Conservation (phyloP, 2,329 filamentous ascomycete species). For the Fusarium sp. region DNA sequence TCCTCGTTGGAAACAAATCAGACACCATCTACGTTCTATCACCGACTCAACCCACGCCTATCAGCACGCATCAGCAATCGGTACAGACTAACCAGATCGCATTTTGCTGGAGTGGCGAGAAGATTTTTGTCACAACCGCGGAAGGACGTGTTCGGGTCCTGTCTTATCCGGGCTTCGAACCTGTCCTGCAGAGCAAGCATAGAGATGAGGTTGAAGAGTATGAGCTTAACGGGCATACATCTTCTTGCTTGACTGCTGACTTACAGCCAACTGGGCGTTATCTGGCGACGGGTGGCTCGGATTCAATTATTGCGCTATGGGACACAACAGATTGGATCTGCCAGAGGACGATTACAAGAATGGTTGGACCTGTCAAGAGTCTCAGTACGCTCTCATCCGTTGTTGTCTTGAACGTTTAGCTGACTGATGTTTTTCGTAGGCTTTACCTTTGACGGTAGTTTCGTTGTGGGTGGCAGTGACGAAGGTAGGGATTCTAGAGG, state of each 20-base stretch:
- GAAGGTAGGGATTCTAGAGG: constrained; percentile 63
- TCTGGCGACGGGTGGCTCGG: constrained; percentile 80
- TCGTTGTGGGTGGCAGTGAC: constrained; percentile 79
- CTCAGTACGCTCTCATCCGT: constrained; percentile 65
- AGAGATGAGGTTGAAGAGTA: constrained; percentile 65
- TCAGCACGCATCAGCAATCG: constrained; percentile 71
- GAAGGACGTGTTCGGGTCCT: constrained; percentile 79
- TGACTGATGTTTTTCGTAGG: constrained; percentile 57
- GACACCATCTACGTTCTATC: constrained; percentile 74
- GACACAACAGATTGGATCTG: constrained; percentile 84
- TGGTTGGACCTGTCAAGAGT: constrained; percentile 77
- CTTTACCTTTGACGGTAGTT: constrained; percentile 84
- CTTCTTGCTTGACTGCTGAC: constrained; percentile 75
- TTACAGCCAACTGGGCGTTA: constrained; percentile 78
- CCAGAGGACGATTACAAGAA: constrained; percentile 75
- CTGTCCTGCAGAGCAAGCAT: constrained; percentile 63
- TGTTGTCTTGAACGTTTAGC: constrained; percentile 1
- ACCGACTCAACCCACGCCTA: constrained; percentile 66
- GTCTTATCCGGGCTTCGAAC: constrained; percentile 73
- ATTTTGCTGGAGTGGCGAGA: constrained; percentile 79
- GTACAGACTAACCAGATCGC: constrained; percentile 78
- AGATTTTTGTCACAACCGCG: constrained; percentile 77
- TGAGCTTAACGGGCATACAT: constrained; percentile 78
- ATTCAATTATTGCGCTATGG: constrained; percentile 82
- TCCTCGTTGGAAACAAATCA: constrained; percentile 80